Conservation (phyloP, 805 yeast species). For the Yueomyces sp. region DNA sequence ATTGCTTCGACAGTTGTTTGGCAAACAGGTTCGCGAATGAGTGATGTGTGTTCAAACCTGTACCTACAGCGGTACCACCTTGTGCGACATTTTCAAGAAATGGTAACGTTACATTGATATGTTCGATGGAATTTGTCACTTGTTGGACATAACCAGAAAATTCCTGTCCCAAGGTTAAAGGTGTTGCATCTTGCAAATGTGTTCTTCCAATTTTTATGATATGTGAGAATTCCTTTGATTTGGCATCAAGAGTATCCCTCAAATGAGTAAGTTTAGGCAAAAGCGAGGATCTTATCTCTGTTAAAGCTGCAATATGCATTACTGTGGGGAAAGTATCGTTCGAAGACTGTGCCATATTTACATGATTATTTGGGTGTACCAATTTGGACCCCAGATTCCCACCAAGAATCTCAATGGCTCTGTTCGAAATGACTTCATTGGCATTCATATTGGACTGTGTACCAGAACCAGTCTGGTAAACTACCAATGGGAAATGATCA, state of each 20-base stretch:
- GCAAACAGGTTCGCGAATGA: slow-evolving; percentile 88
- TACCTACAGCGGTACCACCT: slow-evolving; percentile 99
- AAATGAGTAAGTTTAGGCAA: slow-evolving; percentile 70
- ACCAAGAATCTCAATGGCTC: slow-evolving; percentile 93
- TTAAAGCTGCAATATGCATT: slow-evolving; percentile 98
- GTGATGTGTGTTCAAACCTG: slow-evolving; percentile 87
- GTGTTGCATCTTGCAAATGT: slow-evolving; percentile 97
- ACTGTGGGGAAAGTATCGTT: slow-evolving; percentile 99
- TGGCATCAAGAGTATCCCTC: slow-evolving; percentile 63
- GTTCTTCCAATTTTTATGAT: slow-evolving; percentile 99
- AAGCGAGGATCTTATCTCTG: slow-evolving; percentile 63
- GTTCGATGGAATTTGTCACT: slow-evolving; percentile 74
- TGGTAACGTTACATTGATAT: slow-evolving; percentile 69
- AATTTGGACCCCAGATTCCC: slow-evolving; percentile 84
- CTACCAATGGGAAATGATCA: slow-evolving; percentile 95
- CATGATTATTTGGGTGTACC: slow-evolving; percentile 98
- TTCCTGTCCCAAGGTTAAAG: slow-evolving; percentile 95
- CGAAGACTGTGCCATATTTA: slow-evolving; percentile 96
- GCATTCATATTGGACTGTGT: slow-evolving; percentile 99
- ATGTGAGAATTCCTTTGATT: slow-evolving; percentile 70
- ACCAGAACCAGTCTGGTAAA: slow-evolving; percentile 98
- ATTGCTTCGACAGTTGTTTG: slow-evolving; percentile 66
- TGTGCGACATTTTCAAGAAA: slow-evolving; percentile 79
- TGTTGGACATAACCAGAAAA: slow-evolving; percentile 95
- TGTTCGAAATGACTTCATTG: slow-evolving; percentile 94